Conservation (phyloP, 1,139 yeast genomes). For the Candida pseudoviswanathii region DNA sequence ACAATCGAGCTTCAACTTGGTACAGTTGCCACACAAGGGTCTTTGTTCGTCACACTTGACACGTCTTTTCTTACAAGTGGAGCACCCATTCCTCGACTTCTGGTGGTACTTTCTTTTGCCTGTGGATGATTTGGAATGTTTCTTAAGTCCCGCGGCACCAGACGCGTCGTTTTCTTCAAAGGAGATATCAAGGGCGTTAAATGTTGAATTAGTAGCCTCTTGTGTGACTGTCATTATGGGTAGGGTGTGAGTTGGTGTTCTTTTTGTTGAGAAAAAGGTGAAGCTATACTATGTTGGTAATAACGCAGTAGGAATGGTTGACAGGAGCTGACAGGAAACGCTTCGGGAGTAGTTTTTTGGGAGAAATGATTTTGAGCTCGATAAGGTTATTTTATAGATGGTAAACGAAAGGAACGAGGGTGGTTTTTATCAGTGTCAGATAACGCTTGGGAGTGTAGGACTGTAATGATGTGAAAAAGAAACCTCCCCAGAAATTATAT, state of each 20-base stretch:
- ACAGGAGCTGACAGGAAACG: no score
- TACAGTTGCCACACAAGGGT: conserved; percentile 80
- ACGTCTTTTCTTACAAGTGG: conserved; percentile 82
- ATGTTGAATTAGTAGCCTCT: conserved; percentile 8
- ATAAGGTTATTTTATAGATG: not conserved
- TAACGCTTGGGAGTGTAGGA: not conserved
- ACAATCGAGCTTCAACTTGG: conserved; percentile 76
- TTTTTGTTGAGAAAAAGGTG: conserved; percentile 6
- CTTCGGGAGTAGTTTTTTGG: no score
- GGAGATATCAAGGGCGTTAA: not conserved
- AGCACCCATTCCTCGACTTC: conserved; percentile 86
- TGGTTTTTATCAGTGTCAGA: not conserved
- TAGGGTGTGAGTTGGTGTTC: not conserved
- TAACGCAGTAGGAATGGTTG: no score
- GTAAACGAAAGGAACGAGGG: conserved; percentile 2
- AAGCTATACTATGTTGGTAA: not conserved
- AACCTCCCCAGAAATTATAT: not conserved
- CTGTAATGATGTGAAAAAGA: not conserved
- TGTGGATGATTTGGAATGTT: conserved; percentile 26
- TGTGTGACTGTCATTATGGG: not conserved
- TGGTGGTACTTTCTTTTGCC: conserved; percentile 75
- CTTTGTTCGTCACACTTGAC: conserved; percentile 91
- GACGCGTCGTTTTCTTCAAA: conserved; percentile 1
- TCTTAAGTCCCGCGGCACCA: not conserved
- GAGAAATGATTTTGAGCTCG: not conserved